Conservation (phyloP, 2,329 filamentous ascomycete species). For the Neoarthrinium moseri region DNA sequence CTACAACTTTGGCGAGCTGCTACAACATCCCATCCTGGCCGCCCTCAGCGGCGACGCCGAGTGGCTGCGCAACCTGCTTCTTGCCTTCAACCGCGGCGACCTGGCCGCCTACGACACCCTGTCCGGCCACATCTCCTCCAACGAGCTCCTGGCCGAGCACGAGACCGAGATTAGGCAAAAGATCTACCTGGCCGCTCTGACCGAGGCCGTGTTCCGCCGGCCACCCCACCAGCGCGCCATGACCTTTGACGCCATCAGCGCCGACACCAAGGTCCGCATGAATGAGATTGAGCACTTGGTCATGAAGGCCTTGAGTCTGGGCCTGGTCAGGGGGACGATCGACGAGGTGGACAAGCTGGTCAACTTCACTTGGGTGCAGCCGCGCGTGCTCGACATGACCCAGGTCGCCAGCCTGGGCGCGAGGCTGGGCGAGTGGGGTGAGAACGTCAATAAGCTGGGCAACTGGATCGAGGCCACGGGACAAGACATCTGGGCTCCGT, state of each 20-base stretch:
- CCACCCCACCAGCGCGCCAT: slow-evolving; percentile 94
- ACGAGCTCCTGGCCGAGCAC: slow-evolving; percentile 77
- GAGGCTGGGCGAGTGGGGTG: slow-evolving; percentile 90
- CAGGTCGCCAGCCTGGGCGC: slow-evolving; percentile 92
- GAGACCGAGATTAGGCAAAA: slow-evolving; percentile 89
- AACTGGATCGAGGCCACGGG: slow-evolving; percentile 96
- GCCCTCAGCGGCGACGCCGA: slow-evolving; percentile 74
- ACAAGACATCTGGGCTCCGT: slow-evolving; percentile 94
- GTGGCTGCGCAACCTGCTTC: slow-evolving; percentile 94
- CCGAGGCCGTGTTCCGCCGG: slow-evolving; percentile 92
- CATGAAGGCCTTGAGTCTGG: slow-evolving; percentile 98
- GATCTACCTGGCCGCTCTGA: slow-evolving; percentile 94
- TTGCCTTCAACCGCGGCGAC: slow-evolving; percentile 96
- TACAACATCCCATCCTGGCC: slow-evolving; percentile 93
- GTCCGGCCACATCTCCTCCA: slow-evolving; percentile 75
- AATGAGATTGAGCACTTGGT: slow-evolving; percentile 97
- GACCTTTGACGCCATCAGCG: slow-evolving; percentile 83
- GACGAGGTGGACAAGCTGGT: slow-evolving; percentile 95
- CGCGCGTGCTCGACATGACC: slow-evolving; percentile 92
- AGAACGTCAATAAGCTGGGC: slow-evolving; percentile 90
- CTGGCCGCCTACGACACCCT: slow-evolving; percentile 83
- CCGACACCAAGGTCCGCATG: slow-evolving; percentile 87
- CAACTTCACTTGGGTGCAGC: slow-evolving; percentile 97
- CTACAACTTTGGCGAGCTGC: slow-evolving; percentile 99
- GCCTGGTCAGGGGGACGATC: slow-evolving; percentile 85